phyloP scores from a whole-genome alignment of 1,284 basidiomycete genomes.

The Phellinidium pouzarii region DNA sequence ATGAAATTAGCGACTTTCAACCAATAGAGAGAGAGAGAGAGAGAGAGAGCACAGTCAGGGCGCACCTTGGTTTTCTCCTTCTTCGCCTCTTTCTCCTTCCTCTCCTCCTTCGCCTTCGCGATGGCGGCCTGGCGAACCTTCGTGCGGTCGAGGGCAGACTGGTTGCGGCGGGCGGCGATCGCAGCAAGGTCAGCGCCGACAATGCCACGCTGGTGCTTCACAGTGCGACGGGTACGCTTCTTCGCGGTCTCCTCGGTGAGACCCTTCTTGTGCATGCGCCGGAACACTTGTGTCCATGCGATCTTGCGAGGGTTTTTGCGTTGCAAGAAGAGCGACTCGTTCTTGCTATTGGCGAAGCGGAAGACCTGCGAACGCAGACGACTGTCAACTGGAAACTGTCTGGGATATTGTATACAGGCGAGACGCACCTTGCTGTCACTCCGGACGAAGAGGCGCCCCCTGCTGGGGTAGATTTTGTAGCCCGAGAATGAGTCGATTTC shows the following conservation, averaged over 20 bases:
- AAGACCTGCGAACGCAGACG: constrained; percentile 57
- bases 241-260: constrained; percentile 98
- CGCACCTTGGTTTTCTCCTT: constrained; percentile 74
- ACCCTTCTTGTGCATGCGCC: constrained; percentile 99
- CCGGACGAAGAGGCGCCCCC: constrained; percentile 93
- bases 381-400: constrained; percentile 3
- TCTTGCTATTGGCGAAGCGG: constrained; percentile 88
- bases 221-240: constrained; percentile 95
- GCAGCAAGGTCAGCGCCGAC: constrained; percentile 91
- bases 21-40: not conserved
- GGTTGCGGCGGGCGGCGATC: constrained; percentile 89
- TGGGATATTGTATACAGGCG: not conserved
- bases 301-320: constrained; percentile 99
- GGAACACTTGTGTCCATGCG: constrained; percentile 96
- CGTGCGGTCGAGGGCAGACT: constrained; percentile 81
- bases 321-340: constrained; percentile 95
- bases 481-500: constrained; percentile 96
- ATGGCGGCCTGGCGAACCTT: constrained; percentile 83
- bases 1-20: too few relatives aligned
- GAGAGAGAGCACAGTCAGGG: constrained; percentile 11
- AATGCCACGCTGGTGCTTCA: constrained; percentile 98
- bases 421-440: constrained; percentile 88
- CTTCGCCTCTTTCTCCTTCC: constrained; percentile 94
- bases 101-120: constrained; percentile 88
- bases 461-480: constrained; percentile 93